Percentiles rank a stretch among this genome's conserved stretches.
phyloP scores from a whole-genome alignment of 768 basidiomycete genomes.

The Hygrocybe punicea region DNA sequence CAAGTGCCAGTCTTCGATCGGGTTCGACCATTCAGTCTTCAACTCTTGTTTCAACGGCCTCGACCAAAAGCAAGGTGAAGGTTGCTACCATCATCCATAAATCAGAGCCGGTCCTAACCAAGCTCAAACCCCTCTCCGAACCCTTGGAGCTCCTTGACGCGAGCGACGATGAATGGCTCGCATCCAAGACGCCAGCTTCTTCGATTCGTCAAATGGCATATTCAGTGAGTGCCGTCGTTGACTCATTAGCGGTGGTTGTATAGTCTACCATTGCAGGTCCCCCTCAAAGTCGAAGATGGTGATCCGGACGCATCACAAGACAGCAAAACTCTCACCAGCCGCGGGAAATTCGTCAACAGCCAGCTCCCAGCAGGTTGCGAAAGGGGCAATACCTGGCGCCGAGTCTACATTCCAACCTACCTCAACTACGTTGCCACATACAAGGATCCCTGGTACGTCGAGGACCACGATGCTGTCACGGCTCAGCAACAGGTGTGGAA shows the following conservation, averaged over 20 bases:
- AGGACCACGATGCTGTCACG: background rate
- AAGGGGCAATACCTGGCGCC: background rate
- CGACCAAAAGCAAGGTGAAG: background rate
- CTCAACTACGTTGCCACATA: conserved; percentile 1
- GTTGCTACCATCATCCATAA: background rate
- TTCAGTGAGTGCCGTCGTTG: background rate
- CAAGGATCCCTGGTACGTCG: conserved; percentile 10
- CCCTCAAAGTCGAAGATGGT: background rate
- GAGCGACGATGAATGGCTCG: background rate
- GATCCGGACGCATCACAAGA: background rate
- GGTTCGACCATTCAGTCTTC: background rate
- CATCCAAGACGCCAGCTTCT: background rate
- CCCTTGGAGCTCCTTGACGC: background rate
- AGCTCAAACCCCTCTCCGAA: background rate
- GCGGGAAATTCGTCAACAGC: background rate
- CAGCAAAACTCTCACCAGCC: background rate
- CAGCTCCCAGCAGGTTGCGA: conserved; percentile 5
- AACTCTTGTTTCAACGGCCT: background rate
- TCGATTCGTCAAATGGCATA: too few relatives aligned
- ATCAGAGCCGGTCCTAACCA: background rate
- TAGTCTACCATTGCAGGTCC: background rate
- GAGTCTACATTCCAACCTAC: conserved; percentile 3
- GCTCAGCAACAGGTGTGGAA: conserved; percentile 1
- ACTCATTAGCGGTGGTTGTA: background rate
- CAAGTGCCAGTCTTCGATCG: background rate